Evolutionary conservation across 768 basidiomycete species (phyloP).

Genomic region (Lanmaoa rubissima): DNA sequence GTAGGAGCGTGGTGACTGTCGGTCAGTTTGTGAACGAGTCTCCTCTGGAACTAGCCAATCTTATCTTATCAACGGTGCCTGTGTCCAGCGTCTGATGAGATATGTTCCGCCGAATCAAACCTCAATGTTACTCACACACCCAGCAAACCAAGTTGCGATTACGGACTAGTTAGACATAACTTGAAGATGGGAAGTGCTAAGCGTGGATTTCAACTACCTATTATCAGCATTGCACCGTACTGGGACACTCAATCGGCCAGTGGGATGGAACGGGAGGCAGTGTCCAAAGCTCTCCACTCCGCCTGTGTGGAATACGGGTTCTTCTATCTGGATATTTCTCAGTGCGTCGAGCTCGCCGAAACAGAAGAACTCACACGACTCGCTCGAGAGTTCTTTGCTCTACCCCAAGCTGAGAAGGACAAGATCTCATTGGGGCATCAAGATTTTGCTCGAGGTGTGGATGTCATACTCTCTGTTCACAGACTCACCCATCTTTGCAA

Average conservation of each 20-base stretch:
- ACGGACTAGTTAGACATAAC: background rate
- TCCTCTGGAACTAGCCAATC: background rate
- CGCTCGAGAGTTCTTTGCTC: slow-evolving; percentile 69
- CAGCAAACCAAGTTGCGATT: background rate
- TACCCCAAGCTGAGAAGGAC: slow-evolving; percentile 79
- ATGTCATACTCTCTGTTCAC: background rate
- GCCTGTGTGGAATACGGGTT: slow-evolving; percentile 83
- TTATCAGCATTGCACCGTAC: slow-evolving; percentile 73
- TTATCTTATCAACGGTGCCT: slow-evolving; percentile 18
- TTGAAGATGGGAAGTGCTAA: slow-evolving; percentile 12
- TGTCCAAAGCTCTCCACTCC: slow-evolving; percentile 58
- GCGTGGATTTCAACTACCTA: slow-evolving; percentile 47
- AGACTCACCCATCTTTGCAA: background rate
- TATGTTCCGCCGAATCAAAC: background rate
- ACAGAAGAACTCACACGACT: slow-evolving; percentile 63
- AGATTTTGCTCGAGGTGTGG: slow-evolving; percentile 74
- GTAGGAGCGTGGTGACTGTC: background rate
- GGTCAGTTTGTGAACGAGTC: background rate
- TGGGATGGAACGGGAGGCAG: slow-evolving; percentile 40
- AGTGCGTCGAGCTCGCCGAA: slow-evolving; percentile 54
- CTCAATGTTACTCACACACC: background rate
- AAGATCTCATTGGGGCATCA: slow-evolving; percentile 61
- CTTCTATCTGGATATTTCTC: slow-evolving; percentile 79
- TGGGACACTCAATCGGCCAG: slow-evolving; percentile 36
- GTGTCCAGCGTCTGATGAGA: background rate